Evolutionary conservation across 805 yeast genomes (phyloP), one percentile per base, ranked within the genome.

Genomic region (Hanseniaspora thailandica): DNA sequence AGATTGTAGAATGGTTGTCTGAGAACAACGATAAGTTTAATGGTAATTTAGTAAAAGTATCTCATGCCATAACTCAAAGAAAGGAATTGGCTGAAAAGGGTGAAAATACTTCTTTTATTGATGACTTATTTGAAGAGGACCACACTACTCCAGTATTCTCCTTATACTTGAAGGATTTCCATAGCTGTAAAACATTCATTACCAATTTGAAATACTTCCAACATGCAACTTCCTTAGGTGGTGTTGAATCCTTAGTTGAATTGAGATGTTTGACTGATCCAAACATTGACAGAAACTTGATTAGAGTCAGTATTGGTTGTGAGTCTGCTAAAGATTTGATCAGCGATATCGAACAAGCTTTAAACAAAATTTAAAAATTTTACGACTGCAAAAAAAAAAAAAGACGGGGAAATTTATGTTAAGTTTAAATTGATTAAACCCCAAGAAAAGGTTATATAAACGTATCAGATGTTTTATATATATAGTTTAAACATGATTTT

Each of bases 141-240:
- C 45, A 41, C 19, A 41, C 47, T 6, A 73, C 74, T n/a, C 95
- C 97, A 1, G 86, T 85, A 0, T 88, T 89, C 60, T 72, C 93
- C 0, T 75, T 89, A 44, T 75, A 71, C 26, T 69, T 85, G 30
- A 59, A 63, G 6, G 61, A 70, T 10, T 75, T 69, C 46, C 77
- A 76, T 7, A 66, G 71, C 35, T 95, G 96, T 0, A 76, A 73
- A 58, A 52, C 60, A 9, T 69, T 89, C 15, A 94, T 95, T 7
- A 71, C 81, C 2, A 75, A 71, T 55, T 69, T 87, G 55, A 76
- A 78, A 59, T 77, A 76, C 57, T 87, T 88, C 70, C 83, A 82
- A 59, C 97, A 89, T 67, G 95, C 96, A 4, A 88, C 96, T 0
- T 86, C 96, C 2, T 71, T 90, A 26, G 97, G 97, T 38, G 96